Evolutionary conservation across 2,329 filamentous ascomycete species (phyloP), one percentile per base, ranked within the genome.

Genomic region (Nigrospora oryzae): DNA sequence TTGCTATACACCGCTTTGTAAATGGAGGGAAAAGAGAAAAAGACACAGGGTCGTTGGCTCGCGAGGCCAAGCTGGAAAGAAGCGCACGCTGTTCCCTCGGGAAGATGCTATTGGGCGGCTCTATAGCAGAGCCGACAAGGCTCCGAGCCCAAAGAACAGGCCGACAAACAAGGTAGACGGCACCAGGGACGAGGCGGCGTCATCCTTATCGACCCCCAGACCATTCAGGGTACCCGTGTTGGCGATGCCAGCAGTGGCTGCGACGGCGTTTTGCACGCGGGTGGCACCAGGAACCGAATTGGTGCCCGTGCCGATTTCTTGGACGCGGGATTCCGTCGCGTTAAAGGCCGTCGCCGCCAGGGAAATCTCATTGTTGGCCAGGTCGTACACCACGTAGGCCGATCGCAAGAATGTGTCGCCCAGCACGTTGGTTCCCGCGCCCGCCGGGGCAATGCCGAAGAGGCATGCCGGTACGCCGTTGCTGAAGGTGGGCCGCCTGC

Each of bases 351-450:
- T 83, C 60, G 84, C 79, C 2, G 83, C 85, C 31, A 89, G 64
- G 2, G 80, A 83, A 51, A 89, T 81, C 63, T 84, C 71, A 58
- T 87, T 81, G 60, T 85, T 86, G 28, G 71, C 77, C 17, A 88
- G 68, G 58, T 89, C 84, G 58, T 86, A 89, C 11, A 89, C 84
- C 13, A 87, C 75, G 53, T 89, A 89, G 0, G 84, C 84, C 33
- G 81, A 84, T 40, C 85, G 73, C 44, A 89, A 67, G 60, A 89
- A 89, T 0, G 84, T 86, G 57, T 89, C 85, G 14, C 85, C 85
- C 28, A 89, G 66, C 2, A 87, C 77, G 37, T 74, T 72, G n/a
- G 74, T 74, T 30, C 72, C 68, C 1, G 61, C 51, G 3, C 71
- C 72, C 2, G 80, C 72, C 1, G 81, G 79, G 3, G 76, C 70